Base-by-base conservation (phyloP, 2,329 filamentous ascomycete genomes). In the Stemphylium beticola region DNA sequence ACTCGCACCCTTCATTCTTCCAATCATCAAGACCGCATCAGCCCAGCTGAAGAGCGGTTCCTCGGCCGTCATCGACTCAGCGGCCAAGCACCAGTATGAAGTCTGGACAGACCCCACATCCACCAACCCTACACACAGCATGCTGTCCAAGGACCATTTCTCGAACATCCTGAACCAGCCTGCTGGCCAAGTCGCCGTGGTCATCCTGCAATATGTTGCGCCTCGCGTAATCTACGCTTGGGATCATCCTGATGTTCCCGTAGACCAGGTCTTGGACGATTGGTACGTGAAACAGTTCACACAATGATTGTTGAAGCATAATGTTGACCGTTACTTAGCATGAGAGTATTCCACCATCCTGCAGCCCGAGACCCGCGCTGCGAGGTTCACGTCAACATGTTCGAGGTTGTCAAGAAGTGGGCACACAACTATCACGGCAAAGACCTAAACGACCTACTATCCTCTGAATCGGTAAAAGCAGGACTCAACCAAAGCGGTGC, bases 191-290 rank as follows among this genome's bases (percentile, higher is more conserved):
- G 72, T 82, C 9, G 80, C 80, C 2, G 74, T 78, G 5, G 69
- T 67, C 0, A 89, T 96, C 54, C 78, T 98, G 20, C 87, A 96
- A 79, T 98, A 96, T 67, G 86, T 90, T 29, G 91, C 92, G 1
- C 93, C 93, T 2, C 90, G 93, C 31, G 79, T 98, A 42, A 82
- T 99, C 17, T 96, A 93, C 71, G 93, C 93, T 3, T 98, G 93
- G 92, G 91, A 98, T 61, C 90, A 98, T 72, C 85, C 89, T 2
- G 86, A 88, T 38, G 87, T 96, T 0, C 86, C 91, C 0, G 88
- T 95, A 4, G 85, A 96, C 33, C 90, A 96, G 74, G 89, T 98
- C 0, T 81, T 93, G 58, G 82, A 91, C 59, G 93, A 98, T 64
- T 96, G 36, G 79, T 92, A 41, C 85, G 85, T 29, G 11, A 29